Evolutionary conservation across 345 rosid genomes (phyloP), one percentile per base, ranked within the genome.

Genomic region (Euphorbia tirucalli): DNA sequence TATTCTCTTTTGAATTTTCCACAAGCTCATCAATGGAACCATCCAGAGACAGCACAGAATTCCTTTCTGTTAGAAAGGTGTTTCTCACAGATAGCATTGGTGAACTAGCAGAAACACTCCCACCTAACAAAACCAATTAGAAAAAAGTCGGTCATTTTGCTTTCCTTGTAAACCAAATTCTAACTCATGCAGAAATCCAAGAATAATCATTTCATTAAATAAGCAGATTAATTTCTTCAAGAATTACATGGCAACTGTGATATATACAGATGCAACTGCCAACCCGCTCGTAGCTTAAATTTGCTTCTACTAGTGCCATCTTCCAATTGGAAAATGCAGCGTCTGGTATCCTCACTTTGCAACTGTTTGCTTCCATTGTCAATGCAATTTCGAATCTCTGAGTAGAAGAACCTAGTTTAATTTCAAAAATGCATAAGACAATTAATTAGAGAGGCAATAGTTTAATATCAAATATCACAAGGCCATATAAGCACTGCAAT

Each of bases 191-290:
- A 1, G 27, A 65, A 69, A 61, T 16, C 27, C 46, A 63, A 60
- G 16, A 56, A 1, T 1, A 58, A 7, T 63, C 21, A 55, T 7
- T 59, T 19, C 57, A 49, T 25, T 32, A 41, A 11, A 63, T 52
- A 59, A 31, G 18, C n/a, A 10, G 24, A 73, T 39, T 5, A 59
- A 14, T 7, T 76, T 24, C 69, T 70, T 32, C 66, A 75, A 59
- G 31, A 68, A 75, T 87, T 92, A 92, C 98, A 90, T 84, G 97
- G 97, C 89, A 89, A 80, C 71, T 90, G 97, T 48, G 98, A 92
- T 78, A 90, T 85, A 85, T 88, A 94, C 56, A 90, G 50, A 82
- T 94, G 97, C 72, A 94, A 77, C 52, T 83, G 82, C 86, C 90
- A 89, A 4, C 86, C 96, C 49, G 76, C 73, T 77, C 83, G 88